phyloP scores from a whole-genome alignment of 345 rosid genomes.

The Adansonia digitata region DNA sequence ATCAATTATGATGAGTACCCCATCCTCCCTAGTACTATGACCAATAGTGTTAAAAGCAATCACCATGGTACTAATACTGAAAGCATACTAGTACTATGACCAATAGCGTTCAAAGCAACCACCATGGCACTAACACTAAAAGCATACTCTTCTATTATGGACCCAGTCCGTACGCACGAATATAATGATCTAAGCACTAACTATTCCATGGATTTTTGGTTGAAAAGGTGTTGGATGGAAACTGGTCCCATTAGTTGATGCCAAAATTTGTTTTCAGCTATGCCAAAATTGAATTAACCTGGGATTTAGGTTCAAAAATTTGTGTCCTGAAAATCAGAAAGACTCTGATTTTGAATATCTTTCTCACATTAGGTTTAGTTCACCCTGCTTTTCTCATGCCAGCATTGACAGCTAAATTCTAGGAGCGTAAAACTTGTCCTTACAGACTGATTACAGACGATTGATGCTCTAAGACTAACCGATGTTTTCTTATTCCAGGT shows the following conservation, averaged over 20 bases:
- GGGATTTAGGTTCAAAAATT: background rate
- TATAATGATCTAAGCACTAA: background rate
- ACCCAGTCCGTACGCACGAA: too few species aligned
- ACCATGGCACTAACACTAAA: background rate
- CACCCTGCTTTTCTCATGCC: background rate
- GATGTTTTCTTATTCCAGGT: constrained; percentile 43
- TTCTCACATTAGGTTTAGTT: background rate
- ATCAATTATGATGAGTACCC: background rate
- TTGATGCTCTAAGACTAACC: background rate
- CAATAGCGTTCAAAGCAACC: background rate
- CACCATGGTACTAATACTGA: too few species aligned
- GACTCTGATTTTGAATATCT: background rate
- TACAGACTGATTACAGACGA: background rate
- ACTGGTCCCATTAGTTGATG: background rate
- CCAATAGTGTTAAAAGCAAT: too few species aligned
- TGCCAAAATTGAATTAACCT: background rate
- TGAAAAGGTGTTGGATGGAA: background rate
- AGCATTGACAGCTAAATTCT: background rate
- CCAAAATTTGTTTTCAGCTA: background rate
- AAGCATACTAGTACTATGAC: too few species aligned
- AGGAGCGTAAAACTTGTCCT: background rate
- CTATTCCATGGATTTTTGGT: background rate
- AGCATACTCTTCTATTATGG: background rate
- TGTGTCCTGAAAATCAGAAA: background rate
- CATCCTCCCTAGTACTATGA: background rate